These are phyloP conservation scores for Kwoniella dendrophila DNA, from an alignment of 768 basidiomycete genomes.

Conservation along the genomic window DNA sequence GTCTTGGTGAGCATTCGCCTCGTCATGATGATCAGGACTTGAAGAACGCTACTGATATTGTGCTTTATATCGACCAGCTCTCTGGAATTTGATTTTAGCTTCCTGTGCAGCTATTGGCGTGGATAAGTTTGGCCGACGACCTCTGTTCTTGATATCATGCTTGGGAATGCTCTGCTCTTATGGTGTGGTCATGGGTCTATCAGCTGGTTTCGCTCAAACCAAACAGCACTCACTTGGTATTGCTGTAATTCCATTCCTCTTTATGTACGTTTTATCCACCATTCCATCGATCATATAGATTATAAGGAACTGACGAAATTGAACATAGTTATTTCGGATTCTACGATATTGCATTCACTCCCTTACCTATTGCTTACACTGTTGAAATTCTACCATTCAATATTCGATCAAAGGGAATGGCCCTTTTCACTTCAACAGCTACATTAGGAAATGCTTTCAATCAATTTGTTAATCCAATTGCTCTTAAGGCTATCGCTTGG, in stretches of 20 bases:
- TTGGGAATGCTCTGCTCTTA: slow-evolving; percentile 33
- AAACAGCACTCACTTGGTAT: slow-evolving; percentile 28
- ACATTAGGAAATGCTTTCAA: slow-evolving; percentile 33
- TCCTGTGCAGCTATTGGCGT: slow-evolving; percentile 27
- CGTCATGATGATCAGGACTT: slow-evolving; percentile 1
- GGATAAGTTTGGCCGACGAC: slow-evolving; percentile 45
- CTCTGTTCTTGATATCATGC: slow-evolving; percentile 30
- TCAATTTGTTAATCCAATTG: slow-evolving; percentile 48
- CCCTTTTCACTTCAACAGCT: slow-evolving; percentile 56
- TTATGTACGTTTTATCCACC: slow-evolving; percentile 29
- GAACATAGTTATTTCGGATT: neutral
- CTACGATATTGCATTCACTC: slow-evolving; percentile 27
- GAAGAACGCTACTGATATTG: too few relatives aligned
- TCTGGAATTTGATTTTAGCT: slow-evolving; percentile 21
- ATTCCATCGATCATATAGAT: neutral
- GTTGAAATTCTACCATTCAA: slow-evolving; percentile 62
- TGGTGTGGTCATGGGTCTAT: slow-evolving; percentile 34
- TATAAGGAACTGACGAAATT: neutral
- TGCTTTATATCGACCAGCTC: neutral
- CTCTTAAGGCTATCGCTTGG: slow-evolving; percentile 35
- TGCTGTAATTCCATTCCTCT: slow-evolving; percentile 39
- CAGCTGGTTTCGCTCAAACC: slow-evolving; percentile 39
- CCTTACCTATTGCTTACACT: too few relatives aligned
- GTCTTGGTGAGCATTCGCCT: slow-evolving; percentile 38
- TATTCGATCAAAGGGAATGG: slow-evolving; percentile 83